Conservation (phyloP, 768 basidiomycete genomes). For the Filobasidium wieringae region DNA sequence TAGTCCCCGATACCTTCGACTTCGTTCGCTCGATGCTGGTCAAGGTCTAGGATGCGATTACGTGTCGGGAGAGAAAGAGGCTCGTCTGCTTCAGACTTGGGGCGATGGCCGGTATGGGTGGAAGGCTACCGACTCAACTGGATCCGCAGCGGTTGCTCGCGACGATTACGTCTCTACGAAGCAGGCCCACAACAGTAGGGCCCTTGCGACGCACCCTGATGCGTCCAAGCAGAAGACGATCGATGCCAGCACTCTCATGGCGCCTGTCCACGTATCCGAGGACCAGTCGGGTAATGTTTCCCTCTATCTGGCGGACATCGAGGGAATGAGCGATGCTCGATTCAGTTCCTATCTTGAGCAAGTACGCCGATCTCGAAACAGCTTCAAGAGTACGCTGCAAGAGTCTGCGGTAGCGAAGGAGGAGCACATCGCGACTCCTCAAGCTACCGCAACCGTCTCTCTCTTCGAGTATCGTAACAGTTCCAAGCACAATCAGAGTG, state of each 20-base stretch:
- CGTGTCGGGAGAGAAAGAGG: conserved; percentile 31
- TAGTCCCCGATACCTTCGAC: conserved; percentile 28
- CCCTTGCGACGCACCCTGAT: too few relatives aligned
- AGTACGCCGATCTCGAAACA: conserved; percentile 3
- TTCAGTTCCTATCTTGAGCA: conserved; percentile 25
- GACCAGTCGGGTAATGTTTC: neutral
- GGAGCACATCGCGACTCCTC: neutral
- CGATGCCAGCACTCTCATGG: neutral
- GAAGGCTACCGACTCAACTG: conserved; percentile 13
- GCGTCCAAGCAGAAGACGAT: neutral
- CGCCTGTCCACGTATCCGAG: neutral
- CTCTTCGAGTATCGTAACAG: neutral
- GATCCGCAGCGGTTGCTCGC: too few relatives aligned
- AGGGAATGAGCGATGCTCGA: conserved; percentile 20
- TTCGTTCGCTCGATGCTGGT: conserved; percentile 28
- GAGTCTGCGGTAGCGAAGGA: neutral
- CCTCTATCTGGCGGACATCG: conserved; percentile 22
- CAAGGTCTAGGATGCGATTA: conserved; percentile 29
- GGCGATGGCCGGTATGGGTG: conserved; percentile 27
- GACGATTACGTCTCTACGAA: too few relatives aligned
- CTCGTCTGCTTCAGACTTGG: conserved; percentile 30
- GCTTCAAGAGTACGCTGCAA: neutral
- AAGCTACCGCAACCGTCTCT: too few relatives aligned
- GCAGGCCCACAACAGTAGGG: too few relatives aligned
- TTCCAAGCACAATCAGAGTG: neutral